phyloP scores from a whole-genome alignment of 805 yeast genomes.

The Metschnikowia orientalis region DNA sequence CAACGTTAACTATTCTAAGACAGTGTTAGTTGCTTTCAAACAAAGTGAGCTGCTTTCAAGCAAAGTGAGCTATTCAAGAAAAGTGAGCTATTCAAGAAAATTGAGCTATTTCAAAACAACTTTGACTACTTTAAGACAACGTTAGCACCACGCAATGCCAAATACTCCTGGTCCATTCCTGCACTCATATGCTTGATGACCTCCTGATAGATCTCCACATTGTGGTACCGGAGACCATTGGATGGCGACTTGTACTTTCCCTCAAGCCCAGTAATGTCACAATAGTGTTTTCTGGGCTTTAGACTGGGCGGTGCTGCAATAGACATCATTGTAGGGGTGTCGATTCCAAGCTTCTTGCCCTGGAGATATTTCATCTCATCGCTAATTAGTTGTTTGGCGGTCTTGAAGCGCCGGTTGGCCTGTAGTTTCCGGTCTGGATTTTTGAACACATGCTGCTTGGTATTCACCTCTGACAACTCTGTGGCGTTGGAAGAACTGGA shows the following conservation, averaged over 20 bases:
- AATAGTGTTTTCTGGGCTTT: constrained; percentile 74
- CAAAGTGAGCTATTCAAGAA: neutral
- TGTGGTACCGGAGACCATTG: constrained; percentile 71
- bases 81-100: neutral
- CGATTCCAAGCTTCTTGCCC: constrained; percentile 36
- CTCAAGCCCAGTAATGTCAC: constrained; percentile 89
- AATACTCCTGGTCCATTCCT: constrained; percentile 89
- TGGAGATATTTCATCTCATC: constrained; percentile 73
- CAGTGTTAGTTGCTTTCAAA: constrained; percentile 5
- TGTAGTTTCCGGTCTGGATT: constrained; percentile 45
- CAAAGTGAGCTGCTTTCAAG: constrained; percentile 4
- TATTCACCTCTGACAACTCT: constrained; percentile 35
- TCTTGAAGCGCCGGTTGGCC: constrained; percentile 63
- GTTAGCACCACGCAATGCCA: constrained; percentile 83
- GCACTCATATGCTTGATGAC: constrained; percentile 75
- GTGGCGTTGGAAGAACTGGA: constrained; percentile 22
- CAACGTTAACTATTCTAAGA: no score
- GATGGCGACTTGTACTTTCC: constrained; percentile 73
- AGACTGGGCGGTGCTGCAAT: constrained; percentile 85
- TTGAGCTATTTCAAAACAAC: constrained; percentile 47
- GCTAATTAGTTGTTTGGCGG: constrained; percentile 62
- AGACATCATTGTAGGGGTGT: constrained; percentile 63
- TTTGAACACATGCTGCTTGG: constrained; percentile 54
- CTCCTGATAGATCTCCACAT: constrained; percentile 74
- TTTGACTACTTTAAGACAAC: constrained; percentile 56